Percentiles rank a stretch among this genome's conserved stretches.
Evolutionary conservation across 805 yeast genomes (phyloP).

Genomic region (Candida anglica): DNA sequence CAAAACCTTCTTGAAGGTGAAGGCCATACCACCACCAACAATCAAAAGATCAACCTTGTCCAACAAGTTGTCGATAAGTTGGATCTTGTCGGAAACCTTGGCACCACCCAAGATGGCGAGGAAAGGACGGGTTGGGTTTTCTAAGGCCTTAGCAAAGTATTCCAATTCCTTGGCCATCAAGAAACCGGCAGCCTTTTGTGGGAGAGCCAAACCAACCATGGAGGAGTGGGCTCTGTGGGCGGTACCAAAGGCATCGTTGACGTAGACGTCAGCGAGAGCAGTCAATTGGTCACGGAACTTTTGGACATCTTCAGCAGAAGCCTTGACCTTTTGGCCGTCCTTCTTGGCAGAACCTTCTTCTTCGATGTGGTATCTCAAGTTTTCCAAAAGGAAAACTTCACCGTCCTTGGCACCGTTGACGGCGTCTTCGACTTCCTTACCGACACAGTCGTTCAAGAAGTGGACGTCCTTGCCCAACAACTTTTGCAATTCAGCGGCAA

Average conservation of each 20-base stretch:
- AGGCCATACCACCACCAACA: conserved; percentile 99
- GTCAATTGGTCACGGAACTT: conserved; percentile 88
- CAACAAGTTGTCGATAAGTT: conserved; percentile 92
- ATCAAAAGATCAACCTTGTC: conserved; percentile 93
- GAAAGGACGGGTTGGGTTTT: conserved; percentile 97
- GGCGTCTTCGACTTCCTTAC: conserved; percentile 79
- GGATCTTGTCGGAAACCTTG: conserved; percentile 98
- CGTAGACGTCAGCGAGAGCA: conserved; percentile 92
- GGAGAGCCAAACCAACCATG: conserved; percentile 95
- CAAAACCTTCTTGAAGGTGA: conserved; percentile 94
- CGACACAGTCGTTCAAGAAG: conserved; percentile 90
- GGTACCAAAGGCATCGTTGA: conserved; percentile 98
- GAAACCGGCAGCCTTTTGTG: conserved; percentile 98
- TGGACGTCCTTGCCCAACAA: conserved; percentile 68
- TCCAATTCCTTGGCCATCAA: conserved; percentile 94
- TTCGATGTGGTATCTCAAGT: conserved; percentile 97
- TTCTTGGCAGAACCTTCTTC: conserved; percentile 90
- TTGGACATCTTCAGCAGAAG: conserved; percentile 77
- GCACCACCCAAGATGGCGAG: conserved; percentile 99
- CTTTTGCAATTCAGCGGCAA: conserved; percentile 81
- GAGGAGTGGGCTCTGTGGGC: conserved; percentile 99
- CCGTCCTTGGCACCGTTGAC: conserved; percentile 74
- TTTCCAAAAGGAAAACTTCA: conserved; percentile 86
- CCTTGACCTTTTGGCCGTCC: conserved; percentile 91
- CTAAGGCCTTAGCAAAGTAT: conserved; percentile 97